Evolutionary conservation across 305 asterid species (phyloP), one percentile per base, ranked within the genome.

Genomic region (Fraxinus floribunda): DNA sequence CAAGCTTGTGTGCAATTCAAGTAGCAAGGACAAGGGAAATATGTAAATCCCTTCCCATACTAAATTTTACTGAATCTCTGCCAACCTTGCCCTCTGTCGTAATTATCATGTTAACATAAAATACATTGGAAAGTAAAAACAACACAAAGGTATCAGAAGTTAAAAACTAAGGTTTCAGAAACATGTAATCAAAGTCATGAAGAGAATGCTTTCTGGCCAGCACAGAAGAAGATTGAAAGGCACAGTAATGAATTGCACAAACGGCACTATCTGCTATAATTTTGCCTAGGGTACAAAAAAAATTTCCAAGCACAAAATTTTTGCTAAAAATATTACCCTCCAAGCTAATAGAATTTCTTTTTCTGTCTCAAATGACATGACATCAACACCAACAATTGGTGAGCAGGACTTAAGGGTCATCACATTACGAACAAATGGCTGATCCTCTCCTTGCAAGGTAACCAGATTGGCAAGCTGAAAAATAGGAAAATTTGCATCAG

Each of bases 381-480:
- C 97, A 90, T 96, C 98, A 84, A 92, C 98, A 84, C 98, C 98
- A 89, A 93, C 98, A 88, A 96, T 96, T 5, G 98, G 97, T 74
- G 99, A 84, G 86, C 99, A 96, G 79, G 99, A 93, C 87, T 93
- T 91, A 8, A 96, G 94, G 85, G 99, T 96, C 98, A 96, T 96
- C 83, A 96, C 99, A 84, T 96, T 96, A 75, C 93, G 97, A 87
- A 91, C 93, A 83, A 96, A 88, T 78, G 99, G 98, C 85, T 94
- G 96, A 72, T 89, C 92, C 86, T 92, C 95, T 81, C 99, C 99
- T 90, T 96, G 99, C 88, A 91, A 87, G 79, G 99, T 96, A 81
- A 93, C 97, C 60, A 94, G 92, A 86, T 96, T 96, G 84, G 99
- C 97, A 77, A 96, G 87, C 99, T 96, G 86, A 78, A 87, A 86